Evolutionary conservation across 176 grass and related monocot species (phyloP).

Genomic region (Rhynchospora tenuis): DNA sequence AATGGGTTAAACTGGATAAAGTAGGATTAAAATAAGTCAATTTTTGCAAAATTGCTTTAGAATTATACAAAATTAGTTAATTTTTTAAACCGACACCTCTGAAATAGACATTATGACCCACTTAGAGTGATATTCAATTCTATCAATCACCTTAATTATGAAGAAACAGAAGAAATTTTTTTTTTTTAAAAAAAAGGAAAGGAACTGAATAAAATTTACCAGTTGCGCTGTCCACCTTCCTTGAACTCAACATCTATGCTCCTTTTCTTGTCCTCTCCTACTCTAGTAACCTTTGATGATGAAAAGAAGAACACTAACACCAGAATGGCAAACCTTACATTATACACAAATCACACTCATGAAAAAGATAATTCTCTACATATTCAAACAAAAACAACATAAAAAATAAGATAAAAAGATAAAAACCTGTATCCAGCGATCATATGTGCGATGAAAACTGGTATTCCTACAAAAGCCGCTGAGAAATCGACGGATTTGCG

Average conservation of each 20-base stretch:
- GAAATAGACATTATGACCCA: neutral
- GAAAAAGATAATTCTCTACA: neutral
- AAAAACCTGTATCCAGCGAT: conserved; percentile 67
- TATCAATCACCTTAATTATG: neutral
- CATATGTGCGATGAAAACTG: conserved; percentile 76
- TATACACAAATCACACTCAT: conserved; percentile 14
- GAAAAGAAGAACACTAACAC: conserved; percentile 96
- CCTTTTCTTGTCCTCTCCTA: conserved; percentile 72
- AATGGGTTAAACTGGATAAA: neutral
- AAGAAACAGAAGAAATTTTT: neutral
- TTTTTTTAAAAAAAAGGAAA: too few relatives aligned
- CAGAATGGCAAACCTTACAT: conserved; percentile 66
- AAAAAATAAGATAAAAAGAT: neutral
- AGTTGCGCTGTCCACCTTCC: conserved; percentile 79
- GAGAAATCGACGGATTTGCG: conserved; percentile 80
- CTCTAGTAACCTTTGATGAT: conserved; percentile 71
- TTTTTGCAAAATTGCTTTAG: neutral
- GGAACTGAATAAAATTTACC: conserved; percentile 37
- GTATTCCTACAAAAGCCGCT: conserved; percentile 67
- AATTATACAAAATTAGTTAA: neutral
- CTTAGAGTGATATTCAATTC: neutral
- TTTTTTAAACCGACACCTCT: neutral
- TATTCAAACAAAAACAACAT: neutral
- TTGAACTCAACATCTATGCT: conserved; percentile 81
- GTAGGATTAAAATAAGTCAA: neutral